Evolutionary conservation across 2,329 filamentous ascomycete genomes (phyloP), one percentile per base, ranked within the genome.

Genomic region (Delphinella strobiligena): DNA sequence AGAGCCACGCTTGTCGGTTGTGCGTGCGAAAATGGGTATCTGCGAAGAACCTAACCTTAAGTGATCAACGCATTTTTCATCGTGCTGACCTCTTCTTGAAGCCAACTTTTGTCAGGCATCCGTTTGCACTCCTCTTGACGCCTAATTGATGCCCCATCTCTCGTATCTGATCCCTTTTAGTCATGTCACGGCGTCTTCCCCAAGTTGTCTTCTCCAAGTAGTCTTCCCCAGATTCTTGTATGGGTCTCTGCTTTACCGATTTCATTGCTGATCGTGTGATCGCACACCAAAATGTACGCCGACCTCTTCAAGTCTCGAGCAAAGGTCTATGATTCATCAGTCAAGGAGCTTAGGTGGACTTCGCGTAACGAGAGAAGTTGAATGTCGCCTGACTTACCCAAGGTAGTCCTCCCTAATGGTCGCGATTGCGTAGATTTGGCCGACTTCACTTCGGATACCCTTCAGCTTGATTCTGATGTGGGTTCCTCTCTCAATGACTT

Each of bases 381-480:
- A 12, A 38, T 19, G 16, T 33, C 11, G 4, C 19, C 14, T 16
- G 16, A 45, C 45, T 38, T 40, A 60, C 54, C 58, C 58, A 14
- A 61, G 50, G 39, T 55, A 61, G 44, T 61, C 75, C 58, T 81
- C 89, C 64, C 93, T 94, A 67, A 98, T 95, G 51, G 86, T 96
- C 45, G 88, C 91, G 60, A 98, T 93, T 29, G 89, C 91, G 72
- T 83, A 95, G 75, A 98, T 93, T 59, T 85, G 82, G 46, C 85
- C 86, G 37, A 96, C 85, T 60, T 96, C 91, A 48, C 84, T 88
- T 62, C 93, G 78, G 37, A 89, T 83, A 62, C 91, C 91, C 52
- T 95, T 85, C 47, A 98, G 80, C 66, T 95, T 95, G 49, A 96
- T 77, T 34, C 91, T 83, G 47, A 98, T 78, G 52, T 94, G 89